phyloP scores from a whole-genome alignment of 257 asterid genomes.

The Penstemon davidsonii region DNA sequence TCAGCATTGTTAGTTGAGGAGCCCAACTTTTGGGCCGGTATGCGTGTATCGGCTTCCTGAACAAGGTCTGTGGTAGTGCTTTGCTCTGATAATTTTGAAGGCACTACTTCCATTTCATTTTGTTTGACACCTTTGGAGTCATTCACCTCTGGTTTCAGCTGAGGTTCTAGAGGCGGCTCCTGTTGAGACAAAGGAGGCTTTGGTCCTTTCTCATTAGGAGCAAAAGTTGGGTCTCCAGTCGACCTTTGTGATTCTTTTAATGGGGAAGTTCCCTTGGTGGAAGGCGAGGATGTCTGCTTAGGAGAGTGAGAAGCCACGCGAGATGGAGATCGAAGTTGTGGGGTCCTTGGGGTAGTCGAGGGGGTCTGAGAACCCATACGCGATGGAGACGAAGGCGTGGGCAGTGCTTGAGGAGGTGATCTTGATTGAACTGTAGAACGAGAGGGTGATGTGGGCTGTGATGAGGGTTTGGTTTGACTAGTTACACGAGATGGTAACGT shows the following conservation, averaged over 20 bases:
- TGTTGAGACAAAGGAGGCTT: slow-evolving; percentile 30
- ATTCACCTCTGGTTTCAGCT: slow-evolving; percentile 26
- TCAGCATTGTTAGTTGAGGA: slow-evolving; percentile 20
- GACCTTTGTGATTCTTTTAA: slow-evolving; percentile 32
- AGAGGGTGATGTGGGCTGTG: slow-evolving; percentile 48
- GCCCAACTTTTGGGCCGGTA: slow-evolving; percentile 25
- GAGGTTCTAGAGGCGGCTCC: slow-evolving; percentile 32
- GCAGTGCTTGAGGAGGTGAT: slow-evolving; percentile 33
- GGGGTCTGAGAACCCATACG: slow-evolving; percentile 26
- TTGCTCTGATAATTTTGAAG: slow-evolving; percentile 29
- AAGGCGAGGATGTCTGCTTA: slow-evolving; percentile 40
- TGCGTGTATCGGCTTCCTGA: slow-evolving; percentile 24
- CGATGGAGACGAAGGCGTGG: slow-evolving; percentile 37
- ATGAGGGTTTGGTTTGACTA: slow-evolving; percentile 46
- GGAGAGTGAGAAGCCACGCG: slow-evolving; percentile 32
- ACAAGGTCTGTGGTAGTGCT: slow-evolving; percentile 11
- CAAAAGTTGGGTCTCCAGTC: slow-evolving; percentile 18
- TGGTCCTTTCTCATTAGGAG: slow-evolving; percentile 31
- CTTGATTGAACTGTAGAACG: slow-evolving; percentile 47
- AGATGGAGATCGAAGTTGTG: slow-evolving; percentile 39
- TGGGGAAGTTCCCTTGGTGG: slow-evolving; percentile 34
- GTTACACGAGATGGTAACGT: slow-evolving; percentile 39
- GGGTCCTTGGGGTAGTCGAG: slow-evolving; percentile 35
- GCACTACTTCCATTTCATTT: slow-evolving; percentile 20
- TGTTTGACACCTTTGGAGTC: slow-evolving; percentile 21